These are phyloP conservation scores for Candolleomyces efflorescens DNA, from an alignment of 768 basidiomycete species.

Conservation along the genomic window DNA sequence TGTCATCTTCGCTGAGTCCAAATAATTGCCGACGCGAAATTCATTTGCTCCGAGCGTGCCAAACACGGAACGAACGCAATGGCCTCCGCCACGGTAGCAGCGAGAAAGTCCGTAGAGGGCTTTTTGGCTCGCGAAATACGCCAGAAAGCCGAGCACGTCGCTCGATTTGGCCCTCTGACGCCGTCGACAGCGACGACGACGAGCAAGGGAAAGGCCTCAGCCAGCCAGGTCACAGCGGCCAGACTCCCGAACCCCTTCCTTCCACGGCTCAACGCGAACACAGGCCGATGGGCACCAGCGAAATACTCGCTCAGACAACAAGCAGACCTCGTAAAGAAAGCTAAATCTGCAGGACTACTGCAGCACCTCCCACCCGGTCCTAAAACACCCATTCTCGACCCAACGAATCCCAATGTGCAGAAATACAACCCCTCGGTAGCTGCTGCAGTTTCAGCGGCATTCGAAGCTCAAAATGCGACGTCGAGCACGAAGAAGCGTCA, in stretches of 20 bases:
- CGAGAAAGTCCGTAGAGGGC: background rate
- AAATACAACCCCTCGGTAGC: constrained; percentile 8
- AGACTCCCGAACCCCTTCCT: constrained; percentile 67
- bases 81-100: background rate
- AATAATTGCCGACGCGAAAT: background rate
- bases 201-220: background rate
- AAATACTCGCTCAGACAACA: constrained; percentile 73
- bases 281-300: constrained; percentile 64
- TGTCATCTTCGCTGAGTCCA: background rate
- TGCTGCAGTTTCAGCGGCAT: background rate
- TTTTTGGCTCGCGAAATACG: background rate
- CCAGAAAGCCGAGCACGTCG: background rate
- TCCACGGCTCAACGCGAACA: constrained; percentile 52
- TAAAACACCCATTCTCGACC: constrained; percentile 33
- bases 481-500: constrained; percentile 2
- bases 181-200: background rate
- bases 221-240: constrained; percentile 3
- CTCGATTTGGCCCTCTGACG: background rate
- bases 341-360: constrained; percentile 47
- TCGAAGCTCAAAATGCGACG: constrained; percentile 8
- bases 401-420: background rate
- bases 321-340: constrained; percentile 73
- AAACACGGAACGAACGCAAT: background rate
- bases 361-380: constrained; percentile 67
- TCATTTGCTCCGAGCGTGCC: background rate